These are phyloP conservation scores for Pluteus cervinus DNA, from an alignment of 768 basidiomycete species.

Conservation along the genomic window DNA sequence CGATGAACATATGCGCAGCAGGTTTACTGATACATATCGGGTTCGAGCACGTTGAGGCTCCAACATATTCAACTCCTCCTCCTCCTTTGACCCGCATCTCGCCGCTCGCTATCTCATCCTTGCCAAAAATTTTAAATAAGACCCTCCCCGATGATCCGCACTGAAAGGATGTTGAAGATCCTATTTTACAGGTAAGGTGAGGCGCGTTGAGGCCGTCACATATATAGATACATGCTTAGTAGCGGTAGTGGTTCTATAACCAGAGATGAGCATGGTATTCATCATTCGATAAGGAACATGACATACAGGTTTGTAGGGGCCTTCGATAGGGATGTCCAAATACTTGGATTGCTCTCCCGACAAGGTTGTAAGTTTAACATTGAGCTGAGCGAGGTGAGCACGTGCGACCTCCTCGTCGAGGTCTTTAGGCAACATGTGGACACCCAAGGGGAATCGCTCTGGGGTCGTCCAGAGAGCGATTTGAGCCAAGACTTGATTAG, in stretches of 20 bases:
- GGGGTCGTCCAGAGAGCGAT: constrained; percentile 96
- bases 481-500: constrained; percentile 97
- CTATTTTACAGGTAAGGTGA: constrained; percentile 55
- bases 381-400: constrained; percentile 86
- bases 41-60: constrained; percentile 32
- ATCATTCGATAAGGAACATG: constrained; percentile 4
- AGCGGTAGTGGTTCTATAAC: constrained; percentile 36
- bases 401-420: constrained; percentile 99
- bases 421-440: constrained; percentile 97
- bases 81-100: constrained; percentile 1
- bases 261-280: constrained; percentile 3
- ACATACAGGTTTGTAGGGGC: constrained; percentile 54
- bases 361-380: constrained; percentile 87
- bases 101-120: constrained; percentile 9
- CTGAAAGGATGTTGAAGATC: constrained; percentile 62
- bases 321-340: constrained; percentile 82
- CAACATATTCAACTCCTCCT: background rate
- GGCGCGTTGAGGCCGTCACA: constrained; percentile 76
- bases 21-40: background rate
- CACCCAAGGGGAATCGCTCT: constrained; percentile 90
- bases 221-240: constrained; percentile 31
- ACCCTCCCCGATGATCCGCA: constrained; percentile 46
- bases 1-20: too few relatives aligned
- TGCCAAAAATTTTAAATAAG: constrained; percentile 39
- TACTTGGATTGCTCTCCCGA: constrained; percentile 74